Conservation (phyloP, 768 basidiomycete species). For the Epithele typhae region DNA sequence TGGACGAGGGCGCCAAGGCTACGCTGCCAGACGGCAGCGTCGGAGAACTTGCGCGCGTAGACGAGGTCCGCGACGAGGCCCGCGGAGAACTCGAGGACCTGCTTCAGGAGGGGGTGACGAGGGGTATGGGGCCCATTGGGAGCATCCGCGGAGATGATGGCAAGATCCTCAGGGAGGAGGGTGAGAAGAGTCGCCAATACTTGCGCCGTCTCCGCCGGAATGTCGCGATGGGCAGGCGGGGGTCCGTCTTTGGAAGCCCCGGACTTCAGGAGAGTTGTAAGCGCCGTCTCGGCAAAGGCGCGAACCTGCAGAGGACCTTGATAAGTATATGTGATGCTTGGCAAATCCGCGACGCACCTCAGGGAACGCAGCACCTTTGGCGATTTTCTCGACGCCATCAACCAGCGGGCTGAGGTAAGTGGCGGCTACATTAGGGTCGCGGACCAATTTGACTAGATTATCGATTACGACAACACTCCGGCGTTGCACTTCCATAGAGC, state of each 20-base stretch:
- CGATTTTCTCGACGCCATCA: conserved; percentile 88
- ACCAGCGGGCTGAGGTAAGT: conserved; percentile 83
- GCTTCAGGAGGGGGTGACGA: conserved; percentile 53
- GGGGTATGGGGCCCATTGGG: conserved; percentile 50
- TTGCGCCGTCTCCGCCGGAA: conserved; percentile 56
- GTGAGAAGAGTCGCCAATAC: conserved; percentile 54
- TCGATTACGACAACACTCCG: conserved; percentile 92
- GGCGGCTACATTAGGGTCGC: conserved; percentile 86
- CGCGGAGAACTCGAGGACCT: conserved; percentile 67
- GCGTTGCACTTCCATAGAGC: conserved; percentile 95
- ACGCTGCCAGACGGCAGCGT: conserved; percentile 57
- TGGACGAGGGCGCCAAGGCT: conserved; percentile 69
- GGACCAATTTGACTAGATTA: conserved; percentile 96
- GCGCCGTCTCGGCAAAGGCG: conserved; percentile 84
- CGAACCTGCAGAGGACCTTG: conserved; percentile 53
- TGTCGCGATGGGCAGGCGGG: conserved; percentile 66
- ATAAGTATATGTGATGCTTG: conserved; percentile 3
- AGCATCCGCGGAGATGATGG: conserved; percentile 34
- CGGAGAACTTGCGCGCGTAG: conserved; percentile 49
- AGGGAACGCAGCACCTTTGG: conserved; percentile 89
- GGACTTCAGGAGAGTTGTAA: conserved; percentile 74
- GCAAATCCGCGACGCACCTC: conserved; percentile 49
- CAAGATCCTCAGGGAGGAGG: conserved; percentile 49
- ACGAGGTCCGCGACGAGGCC: conserved; percentile 77
- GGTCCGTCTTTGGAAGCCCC: conserved; percentile 76